These are phyloP conservation scores for Coccomyxa sp. DNA, from an alignment of 139 green algal species.

Conservation along the genomic window DNA sequence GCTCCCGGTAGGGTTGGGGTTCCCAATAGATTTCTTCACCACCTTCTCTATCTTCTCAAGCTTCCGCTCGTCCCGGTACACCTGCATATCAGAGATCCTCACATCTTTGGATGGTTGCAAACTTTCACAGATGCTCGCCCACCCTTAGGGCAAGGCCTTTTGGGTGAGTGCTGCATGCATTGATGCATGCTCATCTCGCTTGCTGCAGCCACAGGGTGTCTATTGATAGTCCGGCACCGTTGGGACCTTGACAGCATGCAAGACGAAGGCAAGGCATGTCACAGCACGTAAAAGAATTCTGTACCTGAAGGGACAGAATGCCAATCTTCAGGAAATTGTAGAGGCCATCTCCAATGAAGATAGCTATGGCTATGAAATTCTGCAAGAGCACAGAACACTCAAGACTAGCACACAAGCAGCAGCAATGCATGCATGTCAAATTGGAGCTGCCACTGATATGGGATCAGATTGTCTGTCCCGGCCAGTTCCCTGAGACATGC, in stretches of 20 bases:
- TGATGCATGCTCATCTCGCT: neutral
- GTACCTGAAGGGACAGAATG: neutral
- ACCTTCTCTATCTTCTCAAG: no score
- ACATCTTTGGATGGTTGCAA: neutral
- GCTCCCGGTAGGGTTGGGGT: no score
- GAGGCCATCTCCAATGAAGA: slow-evolving; percentile 41
- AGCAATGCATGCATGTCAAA: neutral
- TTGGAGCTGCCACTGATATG: neutral
- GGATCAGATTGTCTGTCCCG: no score
- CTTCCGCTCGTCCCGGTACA: neutral
- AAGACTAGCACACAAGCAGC: neutral
- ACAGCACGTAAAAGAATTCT: no score
- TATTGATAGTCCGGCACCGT: neutral
- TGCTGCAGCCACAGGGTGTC: neutral
- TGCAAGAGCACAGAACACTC: neutral
- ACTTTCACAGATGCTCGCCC: neutral
- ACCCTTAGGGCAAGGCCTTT: neutral
- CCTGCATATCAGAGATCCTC: neutral
- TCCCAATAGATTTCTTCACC: no score
- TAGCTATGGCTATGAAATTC: slow-evolving; percentile 42
- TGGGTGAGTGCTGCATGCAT: neutral
- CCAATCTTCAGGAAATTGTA: slow-evolving; percentile 45
- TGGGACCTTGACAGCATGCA: neutral
- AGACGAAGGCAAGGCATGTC: no score
- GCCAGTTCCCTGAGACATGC: no score